Percentiles rank a stretch among this genome's conserved stretches.
These are phyloP conservation scores for Candida koratica DNA, from an alignment of 805 yeast species.

Conservation along the genomic window DNA sequence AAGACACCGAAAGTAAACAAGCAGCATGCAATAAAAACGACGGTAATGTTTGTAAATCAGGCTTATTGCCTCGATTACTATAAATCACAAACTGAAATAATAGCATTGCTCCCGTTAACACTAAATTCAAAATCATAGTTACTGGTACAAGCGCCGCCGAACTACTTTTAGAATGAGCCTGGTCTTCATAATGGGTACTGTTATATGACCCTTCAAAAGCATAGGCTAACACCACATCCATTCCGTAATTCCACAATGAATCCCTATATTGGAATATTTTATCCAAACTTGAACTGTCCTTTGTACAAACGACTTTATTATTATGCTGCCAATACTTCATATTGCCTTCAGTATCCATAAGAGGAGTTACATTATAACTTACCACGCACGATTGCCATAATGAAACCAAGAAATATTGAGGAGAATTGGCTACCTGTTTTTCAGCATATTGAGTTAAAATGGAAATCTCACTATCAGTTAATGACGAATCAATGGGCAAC, in stretches of 20 bases:
- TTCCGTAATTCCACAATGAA: conserved; percentile 37
- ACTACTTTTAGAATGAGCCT: conserved; percentile 16
- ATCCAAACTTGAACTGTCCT: conserved; percentile 6
- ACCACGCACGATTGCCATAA: conserved; percentile 47
- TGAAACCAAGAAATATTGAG: conserved; percentile 43
- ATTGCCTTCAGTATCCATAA: conserved; percentile 14
- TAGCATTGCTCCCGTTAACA: conserved; percentile 27
- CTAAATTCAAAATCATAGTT: conserved; percentile 25
- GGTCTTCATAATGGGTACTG: conserved; percentile 12
- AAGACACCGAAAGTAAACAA: conserved; percentile 31
- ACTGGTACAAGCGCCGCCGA: conserved; percentile 24
- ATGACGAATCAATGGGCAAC: conserved; percentile 26
- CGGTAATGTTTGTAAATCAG: conserved; percentile 31
- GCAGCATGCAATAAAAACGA: conserved; percentile 30
- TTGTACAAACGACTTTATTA: conserved; percentile 23
- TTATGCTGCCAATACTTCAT: conserved; percentile 14
- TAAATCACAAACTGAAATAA: conserved; percentile 33
- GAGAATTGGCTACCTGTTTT: conserved; percentile 43
- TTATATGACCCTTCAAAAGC: conserved; percentile 32
- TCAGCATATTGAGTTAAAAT: conserved; percentile 45
- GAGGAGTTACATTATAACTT: conserved; percentile 25
- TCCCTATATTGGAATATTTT: conserved; percentile 44
- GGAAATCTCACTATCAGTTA: conserved; percentile 48
- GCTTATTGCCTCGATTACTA: conserved; percentile 28
- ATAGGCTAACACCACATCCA: conserved; percentile 45